These are phyloP conservation scores for Eragrostis tef DNA, from an alignment of 202 grass and related monocot genomes.

Conservation along the genomic window DNA sequence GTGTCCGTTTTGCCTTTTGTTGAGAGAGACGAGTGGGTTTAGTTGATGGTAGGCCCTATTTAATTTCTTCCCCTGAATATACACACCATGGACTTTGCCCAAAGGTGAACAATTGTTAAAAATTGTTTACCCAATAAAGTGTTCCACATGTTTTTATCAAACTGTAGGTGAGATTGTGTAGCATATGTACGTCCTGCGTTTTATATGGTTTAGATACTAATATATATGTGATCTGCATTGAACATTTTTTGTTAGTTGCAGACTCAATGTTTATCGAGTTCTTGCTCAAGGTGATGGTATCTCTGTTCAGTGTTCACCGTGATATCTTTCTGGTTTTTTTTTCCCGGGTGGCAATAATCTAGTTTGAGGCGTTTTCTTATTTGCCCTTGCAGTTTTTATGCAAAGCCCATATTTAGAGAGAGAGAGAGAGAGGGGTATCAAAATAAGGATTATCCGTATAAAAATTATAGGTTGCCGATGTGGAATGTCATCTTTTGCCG, in stretches of 20 bases:
- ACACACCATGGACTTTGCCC: background rate
- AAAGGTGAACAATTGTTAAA: background rate
- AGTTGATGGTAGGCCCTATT: conserved; percentile 23
- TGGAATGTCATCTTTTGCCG: background rate
- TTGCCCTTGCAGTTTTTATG: background rate
- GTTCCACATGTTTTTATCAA: conserved; percentile 3
- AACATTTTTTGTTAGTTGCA: no score
- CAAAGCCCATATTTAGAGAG: no score
- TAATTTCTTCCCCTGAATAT: conserved; percentile 3
- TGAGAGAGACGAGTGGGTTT: conserved; percentile 23
- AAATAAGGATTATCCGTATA: background rate
- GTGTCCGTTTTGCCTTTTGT: background rate
- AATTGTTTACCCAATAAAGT: conserved; percentile 19
- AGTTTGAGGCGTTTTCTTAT: no score
- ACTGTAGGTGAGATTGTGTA: background rate
- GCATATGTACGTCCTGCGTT: background rate
- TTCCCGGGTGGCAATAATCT: no score
- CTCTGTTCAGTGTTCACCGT: no score
- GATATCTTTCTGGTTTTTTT: no score
- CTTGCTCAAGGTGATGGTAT: no score
- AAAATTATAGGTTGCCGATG: background rate
- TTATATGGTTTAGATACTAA: background rate
- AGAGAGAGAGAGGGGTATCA: no score
- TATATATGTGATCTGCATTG: background rate
- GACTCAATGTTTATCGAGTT: no score